phyloP scores from a whole-genome alignment of 2,329 filamentous ascomycete genomes.

The Fusarium heterosporum region DNA sequence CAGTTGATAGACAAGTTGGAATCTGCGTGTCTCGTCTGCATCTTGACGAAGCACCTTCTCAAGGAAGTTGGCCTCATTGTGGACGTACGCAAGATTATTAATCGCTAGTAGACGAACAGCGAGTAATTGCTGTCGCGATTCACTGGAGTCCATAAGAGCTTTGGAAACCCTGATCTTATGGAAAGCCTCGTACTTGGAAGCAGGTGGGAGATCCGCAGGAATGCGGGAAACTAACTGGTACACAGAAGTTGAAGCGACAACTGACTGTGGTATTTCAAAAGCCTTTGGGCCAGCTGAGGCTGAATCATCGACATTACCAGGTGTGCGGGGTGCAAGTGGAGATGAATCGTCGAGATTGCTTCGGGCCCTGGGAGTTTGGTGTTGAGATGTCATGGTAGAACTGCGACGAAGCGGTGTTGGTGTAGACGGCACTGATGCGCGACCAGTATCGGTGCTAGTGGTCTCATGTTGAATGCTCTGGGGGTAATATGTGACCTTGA shows the following conservation, averaged over 20 bases:
- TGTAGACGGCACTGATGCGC: conserved; percentile 69
- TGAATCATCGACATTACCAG: conserved; percentile 53
- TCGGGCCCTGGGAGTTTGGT: conserved; percentile 58
- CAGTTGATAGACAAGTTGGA: conserved; percentile 92
- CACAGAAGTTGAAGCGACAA: conserved; percentile 64
- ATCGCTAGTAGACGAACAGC: conserved; percentile 87
- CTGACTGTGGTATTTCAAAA: conserved; percentile 72
- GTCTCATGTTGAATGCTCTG: conserved; percentile 47
- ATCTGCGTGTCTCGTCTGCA: conserved; percentile 85
- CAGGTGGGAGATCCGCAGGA: conserved; percentile 74
- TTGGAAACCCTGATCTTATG: conserved; percentile 86
- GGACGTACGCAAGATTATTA: conserved; percentile 90
- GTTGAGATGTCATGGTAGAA: conserved; percentile 63
- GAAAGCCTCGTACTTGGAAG: conserved; percentile 84
- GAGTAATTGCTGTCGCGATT: conserved; percentile 79
- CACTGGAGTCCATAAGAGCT: conserved; percentile 74
- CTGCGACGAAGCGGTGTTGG: conserved; percentile 81
- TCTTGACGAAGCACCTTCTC: conserved; percentile 90
- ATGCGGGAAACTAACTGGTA: conserved; percentile 68
- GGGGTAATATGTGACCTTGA: conserved; percentile 84
- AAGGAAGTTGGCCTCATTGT: conserved; percentile 83
- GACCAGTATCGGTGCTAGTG: conserved; percentile 45
- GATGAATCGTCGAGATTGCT: conserved; percentile 58
- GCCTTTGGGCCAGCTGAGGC: conserved; percentile 62
- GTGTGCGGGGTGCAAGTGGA: conserved; percentile 61